phyloP scores from a whole-genome alignment of 2,329 filamentous ascomycete species.

The Pyrenophora tritici-repentis region DNA sequence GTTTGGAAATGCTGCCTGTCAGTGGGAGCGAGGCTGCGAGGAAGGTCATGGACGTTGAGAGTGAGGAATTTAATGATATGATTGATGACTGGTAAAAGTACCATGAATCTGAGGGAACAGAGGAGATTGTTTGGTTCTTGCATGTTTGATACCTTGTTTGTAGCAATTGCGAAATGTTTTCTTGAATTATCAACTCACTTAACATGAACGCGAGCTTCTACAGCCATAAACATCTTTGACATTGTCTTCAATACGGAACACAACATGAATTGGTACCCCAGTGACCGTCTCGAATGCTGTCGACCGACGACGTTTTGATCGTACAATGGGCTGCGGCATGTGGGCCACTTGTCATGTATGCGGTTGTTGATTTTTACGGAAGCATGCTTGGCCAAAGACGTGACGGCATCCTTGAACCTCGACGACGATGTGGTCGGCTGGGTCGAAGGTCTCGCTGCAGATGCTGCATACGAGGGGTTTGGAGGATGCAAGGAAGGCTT shows the following conservation, averaged over 20 bases:
- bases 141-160: background rate
- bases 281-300: no score
- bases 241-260: no score
- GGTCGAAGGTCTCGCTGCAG: conserved; percentile 1
- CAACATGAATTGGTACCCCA: no score
- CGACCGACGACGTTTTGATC: background rate
- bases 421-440: background rate
- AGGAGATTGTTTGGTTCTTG: no score
- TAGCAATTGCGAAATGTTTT: background rate
- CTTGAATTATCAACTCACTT: background rate
- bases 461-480: conserved; percentile 3
- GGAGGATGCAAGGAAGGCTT: background rate
- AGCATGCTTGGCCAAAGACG: conserved; percentile 2
- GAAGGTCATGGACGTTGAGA: conserved; percentile 53
- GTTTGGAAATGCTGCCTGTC: conserved; percentile 54
- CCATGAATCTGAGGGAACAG: no score
- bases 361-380: background rate
- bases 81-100: conserved; percentile 50
- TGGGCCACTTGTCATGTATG: conserved; percentile 1
- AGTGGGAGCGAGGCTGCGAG: conserved; percentile 53
- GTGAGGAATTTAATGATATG: conserved; percentile 52
- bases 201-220: no score
- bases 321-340: conserved; percentile 1
- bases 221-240: no score
- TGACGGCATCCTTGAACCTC: conserved; percentile 2